Evolutionary conservation across 371 early-diverging fungal species (phyloP).

Genomic region (Mucor lusitanicus): DNA sequence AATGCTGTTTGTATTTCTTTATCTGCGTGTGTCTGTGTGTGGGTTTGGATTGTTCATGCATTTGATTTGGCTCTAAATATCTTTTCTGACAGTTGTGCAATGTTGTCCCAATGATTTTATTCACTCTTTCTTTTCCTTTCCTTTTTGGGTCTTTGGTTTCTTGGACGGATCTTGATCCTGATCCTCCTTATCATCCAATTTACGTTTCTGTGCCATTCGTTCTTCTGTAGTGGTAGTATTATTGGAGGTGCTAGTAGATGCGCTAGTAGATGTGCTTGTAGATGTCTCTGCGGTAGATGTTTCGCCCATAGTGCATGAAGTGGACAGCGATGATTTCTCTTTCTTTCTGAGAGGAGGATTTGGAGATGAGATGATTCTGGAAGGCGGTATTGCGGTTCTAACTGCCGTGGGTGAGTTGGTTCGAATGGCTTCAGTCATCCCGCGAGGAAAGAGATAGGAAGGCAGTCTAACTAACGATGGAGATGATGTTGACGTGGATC

Average conservation of each 20-base stretch:
- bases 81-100: background rate
- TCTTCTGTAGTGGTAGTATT: background rate
- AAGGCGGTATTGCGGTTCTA: background rate
- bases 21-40: background rate
- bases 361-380: background rate
- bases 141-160: background rate
- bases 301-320: background rate
- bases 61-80: background rate
- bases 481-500: background rate
- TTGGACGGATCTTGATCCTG: background rate
- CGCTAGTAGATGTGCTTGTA: background rate
- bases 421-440: slow-evolving; percentile 15
- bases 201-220: background rate
- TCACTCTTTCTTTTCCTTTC: slow-evolving; percentile 24
- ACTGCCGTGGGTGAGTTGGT: slow-evolving; percentile 1
- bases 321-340: background rate
- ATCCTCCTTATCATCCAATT: background rate
- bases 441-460: slow-evolving; percentile 4
- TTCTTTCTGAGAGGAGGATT: background rate
- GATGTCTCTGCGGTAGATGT: background rate
- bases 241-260: background rate
- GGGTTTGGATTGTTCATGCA: background rate
- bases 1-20: background rate
- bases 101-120: background rate
- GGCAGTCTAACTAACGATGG: background rate